phyloP scores from a whole-genome alignment of 2,329 filamentous ascomycete species.

The Plenodomus biglobosus region DNA sequence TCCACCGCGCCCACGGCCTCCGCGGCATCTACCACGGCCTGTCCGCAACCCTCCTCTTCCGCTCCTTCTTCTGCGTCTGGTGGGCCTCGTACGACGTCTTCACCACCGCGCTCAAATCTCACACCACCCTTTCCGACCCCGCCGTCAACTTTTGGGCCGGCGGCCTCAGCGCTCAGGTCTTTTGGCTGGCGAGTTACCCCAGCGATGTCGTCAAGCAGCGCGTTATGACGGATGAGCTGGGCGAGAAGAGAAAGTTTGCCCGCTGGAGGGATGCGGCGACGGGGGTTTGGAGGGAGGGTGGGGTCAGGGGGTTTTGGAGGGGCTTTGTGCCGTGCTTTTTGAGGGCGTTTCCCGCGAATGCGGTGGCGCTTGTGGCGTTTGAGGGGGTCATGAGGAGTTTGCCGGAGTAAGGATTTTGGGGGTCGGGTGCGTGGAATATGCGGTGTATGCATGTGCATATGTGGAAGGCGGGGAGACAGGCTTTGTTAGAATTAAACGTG shows the following conservation, averaged over 20 bases:
- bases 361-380: conserved; percentile 88
- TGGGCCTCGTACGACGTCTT: conserved; percentile 94
- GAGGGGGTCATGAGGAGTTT: conserved; percentile 78
- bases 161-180: conserved; percentile 87
- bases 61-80: conserved; percentile 96
- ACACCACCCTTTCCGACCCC: conserved; percentile 72
- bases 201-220: conserved; percentile 93
- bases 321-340: conserved; percentile 94
- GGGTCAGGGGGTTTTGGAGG: conserved; percentile 81
- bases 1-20: conserved; percentile 64
- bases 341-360: conserved; percentile 93
- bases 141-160: conserved; percentile 97
- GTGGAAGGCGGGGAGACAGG: neutral
- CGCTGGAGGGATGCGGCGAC: conserved; percentile 78
- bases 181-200: conserved; percentile 91
- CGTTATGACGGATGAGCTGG: conserved; percentile 93
- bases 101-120: conserved; percentile 64
- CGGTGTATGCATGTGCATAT: neutral
- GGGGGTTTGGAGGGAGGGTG: conserved; percentile 74
- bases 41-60: conserved; percentile 80
- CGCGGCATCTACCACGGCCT: conserved; percentile 84
- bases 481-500: too few species aligned
- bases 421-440: neutral
- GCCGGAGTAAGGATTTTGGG: conserved; percentile 26
- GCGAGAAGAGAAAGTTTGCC: conserved; percentile 62